Base-by-base conservation (phyloP, 805 yeast species). In the Teunomyces panamensis region DNA sequence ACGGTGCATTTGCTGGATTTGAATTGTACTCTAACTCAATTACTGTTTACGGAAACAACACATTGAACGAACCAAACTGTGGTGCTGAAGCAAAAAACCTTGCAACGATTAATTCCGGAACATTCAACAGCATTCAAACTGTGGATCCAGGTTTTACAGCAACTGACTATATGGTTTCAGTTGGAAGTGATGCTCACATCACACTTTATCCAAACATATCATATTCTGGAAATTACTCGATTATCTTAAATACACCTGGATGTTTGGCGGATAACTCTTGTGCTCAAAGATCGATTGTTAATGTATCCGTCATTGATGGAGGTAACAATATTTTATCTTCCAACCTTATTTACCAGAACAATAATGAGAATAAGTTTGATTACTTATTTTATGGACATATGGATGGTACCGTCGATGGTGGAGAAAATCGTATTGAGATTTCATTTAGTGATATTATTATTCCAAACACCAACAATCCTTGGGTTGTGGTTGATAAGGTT, bases 191-290 rank as follows among this genome's bases (percentile, higher is more conserved):
- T 45, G 63, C 71, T n/a, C 63, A 66, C 51, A 46, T 60, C 49
- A 71, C 75, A 0, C 83, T 84, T 58, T 74, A 75, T 48, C 89
- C 96, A 8, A 84, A 84, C 54, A 79, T 89, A 14, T 72, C 86
- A 0, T 77, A 80, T 52, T 73, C 88, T 0, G 97, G 97, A 8
- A 74, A 81, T 49, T 94, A 89, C 63, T 72, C 88, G 0, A 73
- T 94, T 20, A 70, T 80, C 45, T 56, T 91, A 43, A 85, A 80
- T 56, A 94, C 99, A 0, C 97, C 97, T 0, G 98, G 98, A 0
- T 94, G 99, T 68, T 45, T 63, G 0, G 62, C 56, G 3, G 96
- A 87, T 60, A 65, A 69, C 43, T 77, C 94, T 0, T 94, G 99
- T 67, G 55, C 62, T 17, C 49, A 68, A 16, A 78, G 99, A 60